Conservation (phyloP, 352 stramenopile genomes). For the Hyaloperonospora brassicae region DNA sequence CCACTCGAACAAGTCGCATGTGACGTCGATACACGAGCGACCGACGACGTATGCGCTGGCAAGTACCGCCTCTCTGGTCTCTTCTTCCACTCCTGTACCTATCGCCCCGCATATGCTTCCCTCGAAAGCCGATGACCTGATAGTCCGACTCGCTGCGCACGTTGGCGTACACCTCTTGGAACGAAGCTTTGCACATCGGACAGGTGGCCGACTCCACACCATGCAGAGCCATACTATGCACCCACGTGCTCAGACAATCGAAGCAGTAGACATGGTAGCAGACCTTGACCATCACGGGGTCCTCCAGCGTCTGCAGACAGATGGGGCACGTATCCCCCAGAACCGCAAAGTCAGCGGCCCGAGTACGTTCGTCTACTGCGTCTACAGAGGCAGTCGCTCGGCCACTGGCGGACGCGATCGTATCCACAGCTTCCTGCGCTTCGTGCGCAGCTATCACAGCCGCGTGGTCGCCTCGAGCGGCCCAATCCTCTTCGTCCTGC, state of each 20-base stretch:
- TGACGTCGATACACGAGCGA: slow-evolving; percentile 49
- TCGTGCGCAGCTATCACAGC: slow-evolving; percentile 14
- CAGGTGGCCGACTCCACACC: slow-evolving; percentile 45
- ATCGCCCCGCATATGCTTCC: slow-evolving; percentile 9
- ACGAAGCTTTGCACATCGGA: slow-evolving; percentile 60
- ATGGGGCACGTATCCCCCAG: slow-evolving; percentile 65
- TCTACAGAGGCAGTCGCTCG: slow-evolving; percentile 12
- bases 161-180: slow-evolving; percentile 49
- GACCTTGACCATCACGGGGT: slow-evolving; percentile 45
- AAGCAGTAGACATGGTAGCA: slow-evolving; percentile 75
- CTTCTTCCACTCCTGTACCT: slow-evolving; percentile 9
- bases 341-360: slow-evolving; percentile 39
- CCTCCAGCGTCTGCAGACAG: slow-evolving; percentile 49
- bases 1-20: slow-evolving; percentile 48
- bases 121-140: slow-evolving; percentile 44
- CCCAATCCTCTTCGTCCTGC: slow-evolving; percentile 49
- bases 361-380: slow-evolving; percentile 13
- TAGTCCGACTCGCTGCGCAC: slow-evolving; percentile 61
- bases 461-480: slow-evolving; percentile 19
- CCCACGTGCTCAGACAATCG: slow-evolving; percentile 58
- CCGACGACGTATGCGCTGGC: slow-evolving; percentile 24
- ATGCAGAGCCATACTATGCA: slow-evolving; percentile 45
- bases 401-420: slow-evolving; percentile 23
- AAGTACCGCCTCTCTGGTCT: slow-evolving; percentile 3
- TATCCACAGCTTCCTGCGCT: slow-evolving; percentile 12